phyloP scores from a whole-genome alignment of 495 filamentous ascomycete species.

The Neurospora tetrasperma region DNA sequence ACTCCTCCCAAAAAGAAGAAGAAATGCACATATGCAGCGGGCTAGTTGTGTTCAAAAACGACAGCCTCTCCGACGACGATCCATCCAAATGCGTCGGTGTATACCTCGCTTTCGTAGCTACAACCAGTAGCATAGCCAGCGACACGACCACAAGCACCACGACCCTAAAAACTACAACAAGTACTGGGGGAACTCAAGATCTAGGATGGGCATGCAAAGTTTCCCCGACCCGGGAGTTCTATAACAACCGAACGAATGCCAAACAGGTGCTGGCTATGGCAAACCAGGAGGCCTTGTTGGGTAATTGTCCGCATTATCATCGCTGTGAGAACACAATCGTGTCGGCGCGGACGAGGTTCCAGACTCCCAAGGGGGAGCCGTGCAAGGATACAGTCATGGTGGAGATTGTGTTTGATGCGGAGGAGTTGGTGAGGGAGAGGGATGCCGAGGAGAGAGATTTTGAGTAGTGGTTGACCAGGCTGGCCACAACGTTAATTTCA shows the following conservation, averaged over 20 bases:
- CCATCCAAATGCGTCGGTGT: not conserved
- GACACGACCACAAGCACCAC: not conserved
- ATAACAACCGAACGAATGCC: not conserved
- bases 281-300: not conserved
- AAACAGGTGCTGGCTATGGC: not conserved
- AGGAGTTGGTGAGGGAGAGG: constrained; percentile 1
- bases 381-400: constrained; percentile 10
- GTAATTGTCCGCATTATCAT: constrained; percentile 4
- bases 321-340: constrained; percentile 8
- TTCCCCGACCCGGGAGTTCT: not conserved
- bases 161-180: not conserved
- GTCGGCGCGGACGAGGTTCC: constrained; percentile 10
- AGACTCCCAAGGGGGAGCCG: constrained; percentile 6
- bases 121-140: not conserved
- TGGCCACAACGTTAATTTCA: too few species aligned
- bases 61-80: not conserved
- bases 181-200: not conserved
- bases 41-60: not conserved
- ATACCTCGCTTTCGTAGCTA: not conserved
- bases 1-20: not conserved
- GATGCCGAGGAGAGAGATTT: not conserved
- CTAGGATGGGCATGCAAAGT: not conserved
- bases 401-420: constrained; percentile 14
- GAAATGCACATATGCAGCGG: not conserved
- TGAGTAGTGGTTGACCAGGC: not conserved